A percentile compares a stretch with the other conserved stretches of the same genome.
These are phyloP conservation scores for Umbelopsis sp. DNA, from an alignment of 192 early-diverging fungal species.

Conservation along the genomic window DNA sequence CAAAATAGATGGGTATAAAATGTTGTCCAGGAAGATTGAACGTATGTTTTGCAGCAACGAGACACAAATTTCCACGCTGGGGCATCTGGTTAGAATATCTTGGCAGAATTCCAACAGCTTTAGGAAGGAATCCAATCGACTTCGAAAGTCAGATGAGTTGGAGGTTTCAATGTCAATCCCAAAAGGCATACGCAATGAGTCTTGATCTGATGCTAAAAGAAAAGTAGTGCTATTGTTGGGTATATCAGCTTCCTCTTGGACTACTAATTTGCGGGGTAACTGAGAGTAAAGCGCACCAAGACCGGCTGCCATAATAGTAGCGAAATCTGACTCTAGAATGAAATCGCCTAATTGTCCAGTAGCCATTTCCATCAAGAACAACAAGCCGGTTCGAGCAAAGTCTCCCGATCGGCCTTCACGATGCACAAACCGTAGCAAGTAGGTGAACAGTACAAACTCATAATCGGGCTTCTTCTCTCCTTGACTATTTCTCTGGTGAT, in stretches of 20 bases:
- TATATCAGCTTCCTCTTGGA: conserved; percentile 49
- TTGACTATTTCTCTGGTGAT: background rate
- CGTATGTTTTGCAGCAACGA: conserved; percentile 70
- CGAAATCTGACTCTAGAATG: conserved; percentile 82
- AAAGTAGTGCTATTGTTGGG: conserved; percentile 25
- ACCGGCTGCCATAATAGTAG: conserved; percentile 78
- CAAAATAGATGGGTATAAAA: conserved; percentile 82
- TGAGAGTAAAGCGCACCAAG: conserved; percentile 90
- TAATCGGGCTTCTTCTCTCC: conserved; percentile 51
- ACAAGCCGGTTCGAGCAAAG: conserved; percentile 80
- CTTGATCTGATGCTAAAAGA: conserved; percentile 40
- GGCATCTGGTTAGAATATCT: conserved; percentile 68
- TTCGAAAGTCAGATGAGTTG: conserved; percentile 61
- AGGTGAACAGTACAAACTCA: conserved; percentile 88
- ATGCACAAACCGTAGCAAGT: conserved; percentile 89
- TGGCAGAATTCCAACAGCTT: conserved; percentile 75
- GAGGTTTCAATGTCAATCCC: conserved; percentile 56
- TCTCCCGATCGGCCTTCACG: conserved; percentile 84
- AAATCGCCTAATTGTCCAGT: conserved; percentile 77
- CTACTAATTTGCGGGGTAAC: conserved; percentile 75
- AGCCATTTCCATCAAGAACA: conserved; percentile 84
- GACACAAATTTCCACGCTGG: conserved; percentile 60
- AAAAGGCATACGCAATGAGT: conserved; percentile 25
- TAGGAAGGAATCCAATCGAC: conserved; percentile 67
- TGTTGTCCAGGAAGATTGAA: conserved; percentile 80